Percentiles rank a stretch among this genome's conserved stretches.
These are phyloP conservation scores for Cyclostephanos invisitatus DNA, from an alignment of 108 stramenopile species.

Conservation along the genomic window DNA sequence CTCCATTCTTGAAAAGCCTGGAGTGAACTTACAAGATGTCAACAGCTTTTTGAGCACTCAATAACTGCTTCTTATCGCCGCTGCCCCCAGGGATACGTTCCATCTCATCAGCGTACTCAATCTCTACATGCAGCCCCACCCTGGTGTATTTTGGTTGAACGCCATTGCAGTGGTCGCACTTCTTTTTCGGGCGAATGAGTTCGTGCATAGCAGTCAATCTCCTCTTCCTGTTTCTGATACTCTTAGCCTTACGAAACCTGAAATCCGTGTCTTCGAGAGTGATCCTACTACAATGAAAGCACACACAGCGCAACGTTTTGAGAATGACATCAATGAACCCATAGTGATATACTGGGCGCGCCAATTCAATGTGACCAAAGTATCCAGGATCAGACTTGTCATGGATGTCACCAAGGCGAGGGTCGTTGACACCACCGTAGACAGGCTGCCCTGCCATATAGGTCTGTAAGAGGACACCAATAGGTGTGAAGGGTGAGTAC, in stretches of 20 bases:
- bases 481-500: not conserved
- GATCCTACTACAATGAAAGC: slow-evolving; percentile 91
- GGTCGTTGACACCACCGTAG: slow-evolving; percentile 97
- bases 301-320: slow-evolving; percentile 93
- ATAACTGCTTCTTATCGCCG: slow-evolving; percentile 92
- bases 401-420: slow-evolving; percentile 90
- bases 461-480: slow-evolving; percentile 34
- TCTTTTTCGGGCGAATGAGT: slow-evolving; percentile 81
- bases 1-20: not conserved
- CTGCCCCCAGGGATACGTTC: slow-evolving; percentile 62
- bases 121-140: slow-evolving; percentile 85
- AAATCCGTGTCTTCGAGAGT: slow-evolving; percentile 80
- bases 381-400: slow-evolving; percentile 96
- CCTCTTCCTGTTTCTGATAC: slow-evolving; percentile 64
- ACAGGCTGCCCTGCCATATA: slow-evolving; percentile 93
- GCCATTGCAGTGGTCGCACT: slow-evolving; percentile 90
- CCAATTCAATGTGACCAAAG: slow-evolving; percentile 98
- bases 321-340: slow-evolving; percentile 91
- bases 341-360: slow-evolving; percentile 95
- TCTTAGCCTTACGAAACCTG: slow-evolving; percentile 68
- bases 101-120: slow-evolving; percentile 81
- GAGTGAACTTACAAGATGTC: slow-evolving; percentile 73
- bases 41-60: slow-evolving; percentile 85
- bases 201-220: slow-evolving; percentile 87
- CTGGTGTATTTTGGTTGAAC: slow-evolving; percentile 84